These are phyloP conservation scores for Linanthus parryae DNA, from an alignment of 148 eudicot genomes.

Conservation along the genomic window DNA sequence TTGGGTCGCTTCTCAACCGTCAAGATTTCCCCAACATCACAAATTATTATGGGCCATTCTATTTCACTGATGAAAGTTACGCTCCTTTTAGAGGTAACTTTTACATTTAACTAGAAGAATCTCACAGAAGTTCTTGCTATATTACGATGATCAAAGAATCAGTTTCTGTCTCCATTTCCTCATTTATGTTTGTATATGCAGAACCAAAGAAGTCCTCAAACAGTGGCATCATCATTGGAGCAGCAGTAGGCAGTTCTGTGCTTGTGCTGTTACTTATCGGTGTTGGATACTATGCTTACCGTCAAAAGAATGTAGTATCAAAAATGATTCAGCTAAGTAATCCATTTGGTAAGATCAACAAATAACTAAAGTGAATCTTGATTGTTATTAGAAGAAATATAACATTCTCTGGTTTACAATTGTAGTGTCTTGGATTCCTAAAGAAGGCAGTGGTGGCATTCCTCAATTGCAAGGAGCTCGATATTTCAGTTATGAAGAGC, in stretches of 20 bases:
- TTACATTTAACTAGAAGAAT: too few species aligned
- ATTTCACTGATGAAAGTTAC: constrained; percentile 40
- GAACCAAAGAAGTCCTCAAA: too few species aligned
- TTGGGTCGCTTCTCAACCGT: constrained; percentile 47
- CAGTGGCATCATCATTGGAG: constrained; percentile 56
- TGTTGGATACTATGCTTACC: constrained; percentile 52
- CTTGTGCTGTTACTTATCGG: constrained; percentile 53
- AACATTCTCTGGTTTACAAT: not conserved
- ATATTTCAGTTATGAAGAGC: constrained; percentile 93
- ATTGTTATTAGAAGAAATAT: not conserved
- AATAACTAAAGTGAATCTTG: not conserved
- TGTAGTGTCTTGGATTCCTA: constrained; percentile 74
- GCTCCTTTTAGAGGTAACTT: constrained; percentile 46
- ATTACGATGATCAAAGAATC: too few species aligned
- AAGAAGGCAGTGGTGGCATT: constrained; percentile 77
- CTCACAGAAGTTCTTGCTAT: too few species aligned
- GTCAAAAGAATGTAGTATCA: constrained; percentile 72
- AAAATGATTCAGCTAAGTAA: constrained; percentile 62
- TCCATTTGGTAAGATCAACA: constrained; percentile 55
- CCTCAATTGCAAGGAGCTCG: constrained; percentile 94
- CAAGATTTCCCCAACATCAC: constrained; percentile 32
- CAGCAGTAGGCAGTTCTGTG: constrained; percentile 39
- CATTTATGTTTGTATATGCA: too few species aligned
- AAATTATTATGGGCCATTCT: constrained; percentile 46
- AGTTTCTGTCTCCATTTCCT: too few species aligned